These are phyloP conservation scores for Rubroboletus pulcherrimus DNA, from an alignment of 768 basidiomycete genomes.

Conservation along the genomic window DNA sequence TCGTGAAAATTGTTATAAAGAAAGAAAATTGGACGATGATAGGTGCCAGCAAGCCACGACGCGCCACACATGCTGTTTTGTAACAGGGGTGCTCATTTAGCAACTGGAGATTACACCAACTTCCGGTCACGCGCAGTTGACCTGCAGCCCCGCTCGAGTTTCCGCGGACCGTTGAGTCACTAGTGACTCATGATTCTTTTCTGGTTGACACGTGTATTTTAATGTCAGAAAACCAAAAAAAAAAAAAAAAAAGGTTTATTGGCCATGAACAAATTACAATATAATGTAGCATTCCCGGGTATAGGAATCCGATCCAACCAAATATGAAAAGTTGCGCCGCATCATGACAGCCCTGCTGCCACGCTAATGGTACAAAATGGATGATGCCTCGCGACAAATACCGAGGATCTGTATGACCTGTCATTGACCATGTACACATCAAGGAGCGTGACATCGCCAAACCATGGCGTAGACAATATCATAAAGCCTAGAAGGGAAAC, in stretches of 20 bases:
- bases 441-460: conserved; percentile 13
- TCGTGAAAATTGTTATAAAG: background rate
- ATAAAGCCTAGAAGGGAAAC: background rate
- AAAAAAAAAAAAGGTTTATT: background rate
- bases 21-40: background rate
- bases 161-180: background rate
- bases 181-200: background rate
- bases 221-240: background rate
- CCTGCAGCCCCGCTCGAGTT: background rate
- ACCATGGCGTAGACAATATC: conserved; percentile 7
- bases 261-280: background rate
- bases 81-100: background rate
- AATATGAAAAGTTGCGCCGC: conserved; percentile 1
- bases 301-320: conserved; percentile 1
- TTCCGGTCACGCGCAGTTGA: background rate
- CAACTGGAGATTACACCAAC: conserved; percentile 1
- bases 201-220: background rate
- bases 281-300: background rate
- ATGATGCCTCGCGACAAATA: background rate
- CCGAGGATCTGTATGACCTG: background rate
- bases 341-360: conserved; percentile 15
- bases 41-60: background rate
- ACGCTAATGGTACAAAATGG: conserved; percentile 18
- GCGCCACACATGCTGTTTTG: background rate
- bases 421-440: conserved; percentile 5